Conservation (phyloP, 2,329 filamentous ascomycete species). For the Epichloe elymi region DNA sequence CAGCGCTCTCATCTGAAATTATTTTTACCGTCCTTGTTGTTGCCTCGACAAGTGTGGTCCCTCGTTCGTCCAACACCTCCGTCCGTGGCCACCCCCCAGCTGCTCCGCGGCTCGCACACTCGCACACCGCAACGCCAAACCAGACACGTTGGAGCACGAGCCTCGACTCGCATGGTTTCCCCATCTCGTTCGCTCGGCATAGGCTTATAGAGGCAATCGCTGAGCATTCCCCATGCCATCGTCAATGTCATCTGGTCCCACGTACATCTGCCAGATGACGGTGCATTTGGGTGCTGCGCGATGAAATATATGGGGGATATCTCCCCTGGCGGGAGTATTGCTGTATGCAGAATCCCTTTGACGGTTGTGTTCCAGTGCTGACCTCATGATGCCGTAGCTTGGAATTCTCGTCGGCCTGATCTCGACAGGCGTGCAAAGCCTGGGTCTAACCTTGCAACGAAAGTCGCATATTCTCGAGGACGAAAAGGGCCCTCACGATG, state of each 20-base stretch:
- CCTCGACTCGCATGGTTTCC: not conserved
- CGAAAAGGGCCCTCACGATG: constrained; percentile 69
- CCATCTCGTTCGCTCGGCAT: not conserved
- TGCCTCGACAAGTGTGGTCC: no score
- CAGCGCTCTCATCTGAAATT: not conserved
- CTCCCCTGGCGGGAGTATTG: constrained; percentile 66
- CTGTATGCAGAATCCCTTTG: constrained; percentile 35
- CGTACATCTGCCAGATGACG: constrained; percentile 31
- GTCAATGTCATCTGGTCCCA: not conserved
- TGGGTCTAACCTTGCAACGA: constrained; percentile 89
- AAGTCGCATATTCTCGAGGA: constrained; percentile 98
- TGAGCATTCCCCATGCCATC: constrained; percentile 3
- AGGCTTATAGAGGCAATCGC: not conserved
- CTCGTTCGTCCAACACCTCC: no score
- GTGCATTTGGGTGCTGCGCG: constrained; percentile 26
- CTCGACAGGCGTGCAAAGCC: constrained; percentile 87
- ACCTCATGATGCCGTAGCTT: constrained; percentile 40
- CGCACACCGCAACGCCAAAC: constrained; percentile 2
- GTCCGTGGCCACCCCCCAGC: no score
- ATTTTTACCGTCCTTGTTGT: not conserved
- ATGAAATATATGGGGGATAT: constrained; percentile 66
- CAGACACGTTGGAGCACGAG: not conserved
- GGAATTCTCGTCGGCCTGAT: constrained; percentile 87
- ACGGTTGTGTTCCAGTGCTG: not conserved
- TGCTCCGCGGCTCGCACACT: not conserved